Evolutionary conservation across 2,329 filamentous ascomycete species (phyloP).

Genomic region (Calycina marina): DNA sequence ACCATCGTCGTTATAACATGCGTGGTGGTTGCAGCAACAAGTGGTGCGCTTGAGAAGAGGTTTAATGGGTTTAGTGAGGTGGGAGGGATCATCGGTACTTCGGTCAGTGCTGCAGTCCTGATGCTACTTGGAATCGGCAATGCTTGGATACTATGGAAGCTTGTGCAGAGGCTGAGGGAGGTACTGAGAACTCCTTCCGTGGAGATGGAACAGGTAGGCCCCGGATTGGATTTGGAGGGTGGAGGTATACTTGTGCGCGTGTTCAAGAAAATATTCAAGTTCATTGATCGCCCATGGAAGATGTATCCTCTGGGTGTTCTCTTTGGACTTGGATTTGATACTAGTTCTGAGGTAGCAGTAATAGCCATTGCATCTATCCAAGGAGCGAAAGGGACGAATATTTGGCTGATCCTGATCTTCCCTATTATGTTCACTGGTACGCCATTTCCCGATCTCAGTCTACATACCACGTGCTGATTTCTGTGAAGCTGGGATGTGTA

Average conservation of each 20-base stretch:
- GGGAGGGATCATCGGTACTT: slow-evolving; percentile 80
- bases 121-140: slow-evolving; percentile 75
- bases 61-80: slow-evolving; percentile 70
- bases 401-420: slow-evolving; percentile 91
- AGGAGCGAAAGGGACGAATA: slow-evolving; percentile 68
- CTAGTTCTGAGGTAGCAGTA: slow-evolving; percentile 83
- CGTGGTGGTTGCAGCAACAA: slow-evolving; percentile 80
- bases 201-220: slow-evolving; percentile 18
- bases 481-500: slow-evolving; percentile 68
- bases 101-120: slow-evolving; percentile 70
- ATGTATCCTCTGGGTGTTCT: slow-evolving; percentile 86
- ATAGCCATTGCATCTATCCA: slow-evolving; percentile 83
- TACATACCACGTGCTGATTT: neutral
- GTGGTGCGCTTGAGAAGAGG: slow-evolving; percentile 63
- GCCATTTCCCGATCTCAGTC: slow-evolving; percentile 9
- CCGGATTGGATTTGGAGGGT: slow-evolving; percentile 53
- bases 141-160: slow-evolving; percentile 66
- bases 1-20: slow-evolving; percentile 88
- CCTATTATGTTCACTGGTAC: slow-evolving; percentile 74
- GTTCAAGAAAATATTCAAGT: slow-evolving; percentile 3
- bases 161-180: slow-evolving; percentile 52
- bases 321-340: slow-evolving; percentile 90
- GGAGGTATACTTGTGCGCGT: slow-evolving; percentile 53
- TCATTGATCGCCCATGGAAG: slow-evolving; percentile 56
- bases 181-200: slow-evolving; percentile 34